These are phyloP conservation scores for Turnera subulata DNA, from an alignment of 345 rosid species.

Conservation along the genomic window DNA sequence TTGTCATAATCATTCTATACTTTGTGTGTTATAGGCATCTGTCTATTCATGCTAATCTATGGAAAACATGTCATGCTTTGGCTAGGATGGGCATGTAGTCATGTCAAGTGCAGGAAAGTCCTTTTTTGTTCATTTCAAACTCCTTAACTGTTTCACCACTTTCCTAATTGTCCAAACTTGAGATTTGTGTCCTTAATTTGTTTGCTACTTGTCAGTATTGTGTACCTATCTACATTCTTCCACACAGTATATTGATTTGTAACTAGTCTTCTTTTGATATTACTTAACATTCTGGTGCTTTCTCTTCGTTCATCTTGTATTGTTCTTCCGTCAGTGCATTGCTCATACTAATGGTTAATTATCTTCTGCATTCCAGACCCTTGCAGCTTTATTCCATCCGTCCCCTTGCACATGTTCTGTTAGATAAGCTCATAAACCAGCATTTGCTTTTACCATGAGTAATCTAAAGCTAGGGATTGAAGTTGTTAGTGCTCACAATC, in stretches of 20 bases:
- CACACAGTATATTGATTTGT: neutral
- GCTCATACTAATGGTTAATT: constrained; percentile 1
- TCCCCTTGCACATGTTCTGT: constrained; percentile 2
- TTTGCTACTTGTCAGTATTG: neutral
- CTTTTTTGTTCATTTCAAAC: neutral
- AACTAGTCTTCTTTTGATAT: neutral
- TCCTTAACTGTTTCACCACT: neutral
- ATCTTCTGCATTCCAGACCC: constrained; percentile 33
- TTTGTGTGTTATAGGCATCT: too few relatives aligned
- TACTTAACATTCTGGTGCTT: too few relatives aligned
- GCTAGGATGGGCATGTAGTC: neutral
- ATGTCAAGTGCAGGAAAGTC: neutral
- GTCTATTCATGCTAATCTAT: too few relatives aligned
- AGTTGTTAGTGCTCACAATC: constrained; percentile 86
- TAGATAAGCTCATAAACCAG: constrained; percentile 13
- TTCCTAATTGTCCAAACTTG: neutral
- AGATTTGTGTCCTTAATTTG: neutral
- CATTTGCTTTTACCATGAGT: constrained; percentile 46
- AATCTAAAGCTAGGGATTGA: constrained; percentile 86
- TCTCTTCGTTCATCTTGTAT: too few relatives aligned
- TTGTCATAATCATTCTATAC: too few relatives aligned
- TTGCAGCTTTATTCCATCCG: constrained; percentile 12
- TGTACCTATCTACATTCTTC: neutral
- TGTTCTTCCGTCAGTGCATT: too few relatives aligned
- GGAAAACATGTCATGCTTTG: too few relatives aligned